Evolutionary conservation across 768 basidiomycete genomes (phyloP).

Genomic region (Clathrus columnatus): DNA sequence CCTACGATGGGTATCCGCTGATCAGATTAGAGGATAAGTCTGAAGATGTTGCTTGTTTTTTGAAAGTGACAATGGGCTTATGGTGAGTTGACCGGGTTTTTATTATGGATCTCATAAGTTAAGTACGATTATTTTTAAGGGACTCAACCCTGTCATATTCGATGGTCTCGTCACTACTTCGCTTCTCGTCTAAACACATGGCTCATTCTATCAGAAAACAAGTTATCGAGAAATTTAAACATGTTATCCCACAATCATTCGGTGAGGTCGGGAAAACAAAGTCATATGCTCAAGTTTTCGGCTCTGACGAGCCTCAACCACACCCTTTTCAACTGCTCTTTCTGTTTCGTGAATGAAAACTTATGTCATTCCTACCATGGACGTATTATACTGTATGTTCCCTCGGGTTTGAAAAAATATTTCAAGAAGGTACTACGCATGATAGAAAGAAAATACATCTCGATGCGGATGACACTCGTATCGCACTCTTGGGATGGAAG

Average conservation of each 20-base stretch:
- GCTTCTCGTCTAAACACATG: background rate
- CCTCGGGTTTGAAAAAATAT: too few relatives aligned
- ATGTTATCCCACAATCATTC: background rate
- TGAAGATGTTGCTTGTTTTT: conserved; percentile 13
- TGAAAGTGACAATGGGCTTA: conserved; percentile 9
- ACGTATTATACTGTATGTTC: conserved; percentile 1
- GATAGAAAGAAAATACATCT: background rate
- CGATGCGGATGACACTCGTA: background rate
- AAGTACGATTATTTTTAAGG: background rate
- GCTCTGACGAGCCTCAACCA: background rate
- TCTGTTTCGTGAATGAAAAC: conserved; percentile 2
- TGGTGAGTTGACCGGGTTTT: background rate
- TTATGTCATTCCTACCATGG: background rate
- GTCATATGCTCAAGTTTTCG: background rate
- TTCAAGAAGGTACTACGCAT: background rate
- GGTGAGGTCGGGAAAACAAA: background rate
- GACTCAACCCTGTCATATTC: background rate
- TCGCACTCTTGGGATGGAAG: conserved; percentile 2
- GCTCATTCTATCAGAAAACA: background rate
- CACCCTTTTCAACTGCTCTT: background rate
- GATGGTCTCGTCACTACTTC: background rate
- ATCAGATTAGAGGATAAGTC: conserved; percentile 18
- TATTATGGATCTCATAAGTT: conserved; percentile 1
- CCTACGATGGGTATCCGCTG: conserved; percentile 19
- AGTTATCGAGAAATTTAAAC: conserved; percentile 1